phyloP scores from a whole-genome alignment of 495 filamentous ascomycete species.

The Talaromyces ruber region DNA sequence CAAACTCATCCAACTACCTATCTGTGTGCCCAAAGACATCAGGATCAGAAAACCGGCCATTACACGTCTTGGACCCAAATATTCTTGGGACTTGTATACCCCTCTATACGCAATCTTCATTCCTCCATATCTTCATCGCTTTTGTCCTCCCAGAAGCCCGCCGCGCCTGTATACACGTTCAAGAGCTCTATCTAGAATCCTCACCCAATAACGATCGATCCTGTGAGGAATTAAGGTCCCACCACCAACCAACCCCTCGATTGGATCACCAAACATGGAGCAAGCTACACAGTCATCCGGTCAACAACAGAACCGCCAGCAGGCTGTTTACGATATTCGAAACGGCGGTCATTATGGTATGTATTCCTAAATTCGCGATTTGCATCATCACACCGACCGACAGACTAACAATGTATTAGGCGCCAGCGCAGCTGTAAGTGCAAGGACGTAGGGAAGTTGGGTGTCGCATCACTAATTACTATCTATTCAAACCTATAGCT shows the following conservation, averaged over 20 bases:
- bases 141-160: background rate
- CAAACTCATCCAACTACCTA: background rate
- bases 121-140: background rate
- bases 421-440: slow-evolving; percentile 71
- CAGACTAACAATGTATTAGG: slow-evolving; percentile 38
- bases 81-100: background rate
- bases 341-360: slow-evolving; percentile 87
- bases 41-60: background rate
- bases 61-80: background rate
- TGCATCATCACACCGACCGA: background rate
- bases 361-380: slow-evolving; percentile 15
- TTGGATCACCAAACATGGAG: slow-evolving; percentile 38
- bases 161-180: background rate
- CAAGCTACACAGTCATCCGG: slow-evolving; percentile 42
- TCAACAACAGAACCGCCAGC: slow-evolving; percentile 49
- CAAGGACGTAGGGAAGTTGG: background rate
- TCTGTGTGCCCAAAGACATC: slow-evolving; percentile 4
- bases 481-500: slow-evolving; percentile 29
- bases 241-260: slow-evolving; percentile 2
- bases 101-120: background rate
- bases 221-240: background rate
- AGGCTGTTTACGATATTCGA: slow-evolving; percentile 67
- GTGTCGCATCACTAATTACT: slow-evolving; percentile 1
- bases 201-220: slow-evolving; percentile 2
- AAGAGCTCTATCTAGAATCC: background rate